A percentile compares a stretch with the other conserved stretches of the same genome.
Conservation (phyloP, 441 rosid genomes). For the Gossypium davidsonii region DNA sequence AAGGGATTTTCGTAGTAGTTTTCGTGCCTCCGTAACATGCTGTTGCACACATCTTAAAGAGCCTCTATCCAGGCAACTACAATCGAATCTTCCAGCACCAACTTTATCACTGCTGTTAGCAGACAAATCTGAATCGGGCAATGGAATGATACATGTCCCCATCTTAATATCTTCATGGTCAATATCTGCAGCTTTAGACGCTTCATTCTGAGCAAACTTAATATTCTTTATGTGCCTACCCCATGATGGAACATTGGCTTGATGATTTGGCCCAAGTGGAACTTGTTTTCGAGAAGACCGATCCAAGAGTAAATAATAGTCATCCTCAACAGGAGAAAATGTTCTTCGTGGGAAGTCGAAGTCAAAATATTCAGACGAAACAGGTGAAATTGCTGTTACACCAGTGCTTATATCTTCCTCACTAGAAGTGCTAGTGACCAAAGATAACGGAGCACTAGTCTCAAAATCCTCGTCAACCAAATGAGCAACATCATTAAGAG, state of each 20-base stretch:
- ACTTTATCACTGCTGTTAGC: slow-evolving; percentile 9
- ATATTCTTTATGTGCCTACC: slow-evolving; percentile 23
- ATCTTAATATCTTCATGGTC: slow-evolving; percentile 17
- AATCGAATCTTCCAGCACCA: slow-evolving; percentile 31
- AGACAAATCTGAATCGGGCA: slow-evolving; percentile 27
- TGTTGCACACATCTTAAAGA: slow-evolving; percentile 48
- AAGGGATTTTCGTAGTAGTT: slow-evolving; percentile 25
- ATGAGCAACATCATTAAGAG: slow-evolving; percentile 24
- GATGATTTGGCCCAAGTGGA: slow-evolving; percentile 34
- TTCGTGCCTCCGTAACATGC: slow-evolving; percentile 46
- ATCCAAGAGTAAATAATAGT: slow-evolving; percentile 23
- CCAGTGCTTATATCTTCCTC: slow-evolving; percentile 27
- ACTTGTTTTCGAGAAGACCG: slow-evolving; percentile 27
- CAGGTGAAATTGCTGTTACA: slow-evolving; percentile 15
- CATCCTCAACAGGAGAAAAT: slow-evolving; percentile 27
- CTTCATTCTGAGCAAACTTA: slow-evolving; percentile 9
- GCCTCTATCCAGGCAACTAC: slow-evolving; percentile 41
- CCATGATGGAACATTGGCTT: slow-evolving; percentile 36
- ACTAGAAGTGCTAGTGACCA: slow-evolving; percentile 23
- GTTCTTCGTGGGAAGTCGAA: slow-evolving; percentile 22
- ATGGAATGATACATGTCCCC: slow-evolving; percentile 44
- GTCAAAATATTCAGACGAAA: slow-evolving; percentile 36
- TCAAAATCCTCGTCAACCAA: slow-evolving; percentile 22
- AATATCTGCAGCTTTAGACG: not conserved
- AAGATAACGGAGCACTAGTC: slow-evolving; percentile 18